These are phyloP conservation scores for Pseudopyricularia javanii DNA, from an alignment of 2,329 filamentous ascomycete species.

Conservation along the genomic window DNA sequence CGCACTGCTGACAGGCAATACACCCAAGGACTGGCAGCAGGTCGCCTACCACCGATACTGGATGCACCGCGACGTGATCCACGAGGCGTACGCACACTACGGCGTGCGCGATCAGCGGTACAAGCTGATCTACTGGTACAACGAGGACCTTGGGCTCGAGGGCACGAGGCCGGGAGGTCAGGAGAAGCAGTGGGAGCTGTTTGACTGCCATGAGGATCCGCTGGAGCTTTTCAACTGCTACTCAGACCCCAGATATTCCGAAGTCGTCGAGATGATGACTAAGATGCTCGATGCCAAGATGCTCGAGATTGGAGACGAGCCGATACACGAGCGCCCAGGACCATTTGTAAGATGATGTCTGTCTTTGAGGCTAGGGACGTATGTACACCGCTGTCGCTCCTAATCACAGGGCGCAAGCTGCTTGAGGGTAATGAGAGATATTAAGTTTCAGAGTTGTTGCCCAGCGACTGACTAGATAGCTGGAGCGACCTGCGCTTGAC, in stretches of 20 bases:
- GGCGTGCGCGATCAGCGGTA: constrained; percentile 37
- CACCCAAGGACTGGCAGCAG: constrained; percentile 32
- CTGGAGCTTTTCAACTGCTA: constrained; percentile 37
- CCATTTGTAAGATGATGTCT: not conserved
- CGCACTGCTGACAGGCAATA: constrained; percentile 19
- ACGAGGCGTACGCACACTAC: constrained; percentile 38
- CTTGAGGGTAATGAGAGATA: too few species aligned
- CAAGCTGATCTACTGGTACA: constrained; percentile 46
- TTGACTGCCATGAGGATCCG: constrained; percentile 36
- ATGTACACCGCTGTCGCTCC: too few species aligned
- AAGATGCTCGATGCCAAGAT: constrained; percentile 32
- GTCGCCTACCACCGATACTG: constrained; percentile 42
- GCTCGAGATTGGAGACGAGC: constrained; percentile 36
- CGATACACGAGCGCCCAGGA: constrained; percentile 13
- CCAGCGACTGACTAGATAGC: not conserved
- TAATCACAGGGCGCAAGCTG: too few species aligned
- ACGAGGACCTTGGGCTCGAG: constrained; percentile 30
- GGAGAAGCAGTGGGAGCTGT: constrained; percentile 40
- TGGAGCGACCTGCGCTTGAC: not conserved
- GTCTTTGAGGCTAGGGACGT: too few species aligned
- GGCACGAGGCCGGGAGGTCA: constrained; percentile 27
- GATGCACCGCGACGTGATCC: constrained; percentile 40
- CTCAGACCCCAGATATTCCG: constrained; percentile 19
- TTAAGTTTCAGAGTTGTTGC: not conserved
- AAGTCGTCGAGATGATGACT: constrained; percentile 26